Conservation (phyloP, 2,329 filamentous ascomycete species). For the Penicillium sumatraense region DNA sequence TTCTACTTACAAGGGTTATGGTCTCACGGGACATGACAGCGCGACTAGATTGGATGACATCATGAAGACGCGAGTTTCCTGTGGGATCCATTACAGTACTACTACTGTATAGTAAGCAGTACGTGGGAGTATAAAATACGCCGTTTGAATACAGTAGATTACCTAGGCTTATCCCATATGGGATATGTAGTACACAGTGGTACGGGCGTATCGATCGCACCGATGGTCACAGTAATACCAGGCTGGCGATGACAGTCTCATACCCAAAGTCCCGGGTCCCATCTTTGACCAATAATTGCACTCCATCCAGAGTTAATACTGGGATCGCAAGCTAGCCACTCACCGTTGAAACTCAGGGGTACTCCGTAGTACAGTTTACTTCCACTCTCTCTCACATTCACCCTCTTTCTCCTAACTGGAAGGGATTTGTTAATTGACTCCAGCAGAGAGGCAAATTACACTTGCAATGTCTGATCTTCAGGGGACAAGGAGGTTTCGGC, state of each 20-base stretch:
- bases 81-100: background rate
- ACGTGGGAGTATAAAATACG: background rate
- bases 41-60: slow-evolving; percentile 23
- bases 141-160: no score
- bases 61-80: slow-evolving; percentile 21
- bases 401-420: background rate
- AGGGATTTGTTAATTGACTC: background rate
- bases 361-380: no score
- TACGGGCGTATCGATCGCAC: background rate
- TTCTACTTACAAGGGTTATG: no score
- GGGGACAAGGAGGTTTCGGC: slow-evolving; percentile 28
- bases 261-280: background rate
- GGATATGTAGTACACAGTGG: no score
- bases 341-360: slow-evolving; percentile 17
- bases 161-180: no score
- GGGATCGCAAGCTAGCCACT: slow-evolving; percentile 13
- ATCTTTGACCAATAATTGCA: slow-evolving; percentile 5
- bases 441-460: background rate
- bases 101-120: background rate
- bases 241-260: background rate
- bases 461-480: slow-evolving; percentile 28
- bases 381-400: no score
- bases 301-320: slow-evolving; percentile 12
- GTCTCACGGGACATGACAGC: background rate
- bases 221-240: background rate